These are phyloP conservation scores for Colletotrichum echinochloae DNA, from an alignment of 2,329 filamentous ascomycete genomes.

Conservation along the genomic window DNA sequence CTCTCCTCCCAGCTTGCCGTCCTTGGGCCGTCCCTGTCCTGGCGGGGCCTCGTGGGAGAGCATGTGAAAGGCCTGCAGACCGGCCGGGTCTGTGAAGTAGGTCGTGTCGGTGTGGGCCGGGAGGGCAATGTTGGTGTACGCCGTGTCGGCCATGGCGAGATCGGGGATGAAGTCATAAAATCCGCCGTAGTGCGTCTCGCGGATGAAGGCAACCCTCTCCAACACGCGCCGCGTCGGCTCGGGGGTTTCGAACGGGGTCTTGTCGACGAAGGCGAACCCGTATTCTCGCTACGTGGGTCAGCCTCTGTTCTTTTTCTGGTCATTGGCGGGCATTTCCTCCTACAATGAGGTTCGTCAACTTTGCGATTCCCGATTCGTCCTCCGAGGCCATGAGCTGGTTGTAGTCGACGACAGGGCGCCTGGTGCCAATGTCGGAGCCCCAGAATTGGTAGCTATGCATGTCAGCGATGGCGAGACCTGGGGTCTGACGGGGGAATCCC, in stretches of 20 bases:
- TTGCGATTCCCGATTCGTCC: slow-evolving; percentile 66
- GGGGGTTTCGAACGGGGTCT: slow-evolving; percentile 73
- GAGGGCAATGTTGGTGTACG: slow-evolving; percentile 88
- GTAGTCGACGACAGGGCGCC: slow-evolving; percentile 71
- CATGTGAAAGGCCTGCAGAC: slow-evolving; percentile 92
- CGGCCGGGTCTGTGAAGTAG: slow-evolving; percentile 93
- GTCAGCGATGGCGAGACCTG: slow-evolving; percentile 6
- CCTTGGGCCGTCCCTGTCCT: slow-evolving; percentile 44
- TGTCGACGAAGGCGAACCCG: slow-evolving; percentile 83
- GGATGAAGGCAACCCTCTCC: slow-evolving; percentile 85
- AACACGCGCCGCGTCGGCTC: slow-evolving; percentile 80
- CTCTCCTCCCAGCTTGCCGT: slow-evolving; percentile 70
- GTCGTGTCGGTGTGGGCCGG: slow-evolving; percentile 93
- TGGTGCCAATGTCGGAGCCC: slow-evolving; percentile 51
- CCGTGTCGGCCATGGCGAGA: slow-evolving; percentile 87
- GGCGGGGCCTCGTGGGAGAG: slow-evolving; percentile 78
- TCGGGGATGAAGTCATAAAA: slow-evolving; percentile 88
- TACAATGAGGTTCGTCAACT: slow-evolving; percentile 75
- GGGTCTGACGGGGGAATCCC: slow-evolving; percentile 36
- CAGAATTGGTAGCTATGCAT: slow-evolving; percentile 44
- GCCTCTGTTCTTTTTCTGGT: neutral
- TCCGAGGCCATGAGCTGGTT: slow-evolving; percentile 66
- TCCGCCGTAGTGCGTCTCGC: slow-evolving; percentile 89
- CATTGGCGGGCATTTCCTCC: slow-evolving; percentile 39
- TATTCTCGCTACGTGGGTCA: slow-evolving; percentile 64